Base-by-base conservation (phyloP, 106 monocot species). In the Dendrobium officinale region DNA sequence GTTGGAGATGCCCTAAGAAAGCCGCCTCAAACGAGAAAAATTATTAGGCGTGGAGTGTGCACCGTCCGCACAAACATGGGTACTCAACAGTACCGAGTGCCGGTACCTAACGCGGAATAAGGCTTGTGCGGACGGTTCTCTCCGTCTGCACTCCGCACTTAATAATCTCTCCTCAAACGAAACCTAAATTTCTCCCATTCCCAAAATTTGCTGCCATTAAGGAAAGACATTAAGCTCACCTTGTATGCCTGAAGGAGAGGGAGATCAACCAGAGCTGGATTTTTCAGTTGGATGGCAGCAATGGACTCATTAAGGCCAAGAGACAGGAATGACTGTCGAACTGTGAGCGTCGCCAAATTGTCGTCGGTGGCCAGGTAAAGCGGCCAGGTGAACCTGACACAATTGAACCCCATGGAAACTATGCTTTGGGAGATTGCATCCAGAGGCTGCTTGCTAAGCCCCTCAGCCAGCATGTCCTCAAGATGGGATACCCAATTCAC, bases 321-420 rank as follows among this genome's bases (percentile, higher is more conserved):
- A 44, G 76, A 45, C 19, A 40, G 54, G 48, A 93, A 85, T 18
- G 88, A 88, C 48, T 81, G 20, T 7, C 88, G 81, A 10, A 93
- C 78, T 2, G 93, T 87, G 37, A 87, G 79, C 5, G 45, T 56
- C 0, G 70, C 85, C 56, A 81, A 40, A 1, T 85, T 79, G 24
- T 72, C 88, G 54, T 90, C 80, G 20, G 86, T 88, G 51, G 84
- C 86, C 29, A 93, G 83, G 70, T 78, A 85, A 24, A 88, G 79
- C 0, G 90, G 83, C 93, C 93, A 93, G n/a, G 90, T 93, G 79
- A 90, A 43, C 80, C 90, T 80, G 6, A 93, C 90, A 56, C 93
- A 93, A 81, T 93, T 93, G 77, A 93, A 93, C 0, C 92, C 93
- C 87, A 88, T 79, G 15, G 80, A 80, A 13, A 77, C 77, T 55